These are phyloP conservation scores for Cyberlindnera amylophila DNA, from an alignment of 805 yeast genomes.

Conservation along the genomic window DNA sequence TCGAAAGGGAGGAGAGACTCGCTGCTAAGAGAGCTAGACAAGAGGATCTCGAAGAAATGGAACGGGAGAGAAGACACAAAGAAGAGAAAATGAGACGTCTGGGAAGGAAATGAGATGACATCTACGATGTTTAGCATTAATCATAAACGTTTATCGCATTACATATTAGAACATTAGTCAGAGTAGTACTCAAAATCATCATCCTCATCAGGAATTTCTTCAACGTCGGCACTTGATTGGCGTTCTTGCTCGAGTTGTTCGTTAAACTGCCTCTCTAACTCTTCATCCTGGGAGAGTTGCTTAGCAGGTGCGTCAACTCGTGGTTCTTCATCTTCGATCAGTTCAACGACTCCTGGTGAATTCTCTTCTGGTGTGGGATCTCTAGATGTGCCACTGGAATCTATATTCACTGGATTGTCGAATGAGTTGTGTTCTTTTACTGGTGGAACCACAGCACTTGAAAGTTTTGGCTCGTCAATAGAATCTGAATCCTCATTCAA, in stretches of 20 bases:
- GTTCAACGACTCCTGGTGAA: neutral
- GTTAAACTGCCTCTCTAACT: conserved; percentile 15
- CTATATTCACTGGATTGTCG: too few species aligned
- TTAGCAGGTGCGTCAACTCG: conserved; percentile 2
- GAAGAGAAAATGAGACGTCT: conserved; percentile 45
- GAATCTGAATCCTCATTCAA: too few species aligned
- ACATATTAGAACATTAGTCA: conserved; percentile 14
- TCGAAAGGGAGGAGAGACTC: conserved; percentile 74
- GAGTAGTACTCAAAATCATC: conserved; percentile 41
- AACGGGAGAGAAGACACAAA: conserved; percentile 47
- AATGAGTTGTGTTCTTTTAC: too few species aligned
- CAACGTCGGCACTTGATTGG: neutral
- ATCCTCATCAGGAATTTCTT: conserved; percentile 28
- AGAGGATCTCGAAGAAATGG: conserved; percentile 75
- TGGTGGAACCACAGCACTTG: too few species aligned
- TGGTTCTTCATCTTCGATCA: neutral
- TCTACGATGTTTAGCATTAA: too few species aligned
- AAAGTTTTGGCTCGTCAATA: too few species aligned
- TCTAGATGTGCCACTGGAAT: too few species aligned
- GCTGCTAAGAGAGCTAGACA: conserved; percentile 64
- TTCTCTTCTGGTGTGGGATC: neutral
- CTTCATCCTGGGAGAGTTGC: conserved; percentile 14
- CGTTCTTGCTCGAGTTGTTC: conserved; percentile 15
- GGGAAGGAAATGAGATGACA: conserved; percentile 1
- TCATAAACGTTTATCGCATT: too few species aligned